A percentile compares a stretch with the other conserved stretches of the same genome.
Evolutionary conservation across 2,329 filamentous ascomycete species (phyloP).

Genomic region (Bimuria novae-zelandiae): DNA sequence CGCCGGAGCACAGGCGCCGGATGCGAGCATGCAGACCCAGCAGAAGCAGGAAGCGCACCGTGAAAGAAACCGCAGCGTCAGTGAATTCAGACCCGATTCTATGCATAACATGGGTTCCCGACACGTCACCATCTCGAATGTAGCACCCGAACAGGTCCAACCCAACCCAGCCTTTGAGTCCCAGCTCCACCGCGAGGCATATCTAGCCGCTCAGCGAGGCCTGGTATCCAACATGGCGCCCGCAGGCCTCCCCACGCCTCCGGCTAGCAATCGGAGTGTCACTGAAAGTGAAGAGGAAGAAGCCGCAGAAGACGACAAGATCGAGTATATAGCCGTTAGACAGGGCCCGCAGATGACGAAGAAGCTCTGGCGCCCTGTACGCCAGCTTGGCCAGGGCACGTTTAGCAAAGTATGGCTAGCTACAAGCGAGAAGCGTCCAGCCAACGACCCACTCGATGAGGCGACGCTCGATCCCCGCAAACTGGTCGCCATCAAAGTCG

Average conservation of each 20-base stretch:
- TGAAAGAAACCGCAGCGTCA: constrained; percentile 78
- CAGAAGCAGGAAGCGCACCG: constrained; percentile 52
- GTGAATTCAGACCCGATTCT: constrained; percentile 81
- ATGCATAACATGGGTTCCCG: constrained; percentile 68
- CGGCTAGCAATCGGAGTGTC: constrained; percentile 65
- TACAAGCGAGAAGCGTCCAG: constrained; percentile 69
- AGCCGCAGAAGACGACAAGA: constrained; percentile 49
- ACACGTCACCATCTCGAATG: constrained; percentile 68
- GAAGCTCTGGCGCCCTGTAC: constrained; percentile 80
- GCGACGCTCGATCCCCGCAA: constrained; percentile 68
- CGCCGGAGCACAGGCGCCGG: constrained; percentile 46
- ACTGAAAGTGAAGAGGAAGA: constrained; percentile 60
- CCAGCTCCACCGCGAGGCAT: constrained; percentile 73
- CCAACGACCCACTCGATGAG: constrained; percentile 51
- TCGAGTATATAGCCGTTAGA: constrained; percentile 53
- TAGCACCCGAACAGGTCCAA: constrained; percentile 48
- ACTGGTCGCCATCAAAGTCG: constrained; percentile 91
- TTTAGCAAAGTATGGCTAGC: constrained; percentile 95
- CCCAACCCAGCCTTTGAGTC: constrained; percentile 56
- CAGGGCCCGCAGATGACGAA: constrained; percentile 68
- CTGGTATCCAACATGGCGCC: constrained; percentile 62
- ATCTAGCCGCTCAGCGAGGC: constrained; percentile 78
- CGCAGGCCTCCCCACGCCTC: constrained; percentile 69
- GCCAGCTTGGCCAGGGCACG: constrained; percentile 85
- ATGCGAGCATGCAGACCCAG: constrained; percentile 35